Conservation (phyloP, 495 filamentous ascomycete species). For the Penicillium waksmanii region DNA sequence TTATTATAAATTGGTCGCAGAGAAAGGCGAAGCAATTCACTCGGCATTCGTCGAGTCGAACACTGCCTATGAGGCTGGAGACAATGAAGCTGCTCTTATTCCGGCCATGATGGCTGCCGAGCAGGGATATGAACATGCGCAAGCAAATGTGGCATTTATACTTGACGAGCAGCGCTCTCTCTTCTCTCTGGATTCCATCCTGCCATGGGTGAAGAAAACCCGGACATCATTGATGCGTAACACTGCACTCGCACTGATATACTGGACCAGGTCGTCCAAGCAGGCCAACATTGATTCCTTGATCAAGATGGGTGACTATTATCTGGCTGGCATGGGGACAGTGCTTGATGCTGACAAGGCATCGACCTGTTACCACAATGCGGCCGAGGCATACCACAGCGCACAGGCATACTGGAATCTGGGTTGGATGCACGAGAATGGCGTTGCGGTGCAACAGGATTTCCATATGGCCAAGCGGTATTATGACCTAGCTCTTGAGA, state of each 20-base stretch:
- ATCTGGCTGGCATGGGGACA: conserved; percentile 78
- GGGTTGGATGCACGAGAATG: conserved; percentile 99
- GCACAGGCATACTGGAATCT: conserved; percentile 97
- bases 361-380: conserved; percentile 87
- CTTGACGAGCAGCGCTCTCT: conserved; percentile 79
- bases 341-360: conserved; percentile 78
- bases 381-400: conserved; percentile 86
- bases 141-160: conserved; percentile 92
- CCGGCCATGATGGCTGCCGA: conserved; percentile 91
- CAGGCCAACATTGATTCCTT: conserved; percentile 92
- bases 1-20: conserved; percentile 95
- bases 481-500: conserved; percentile 90
- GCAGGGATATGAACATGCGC: conserved; percentile 90
- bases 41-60: conserved; percentile 89
- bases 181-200: conserved; percentile 50
- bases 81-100: conserved; percentile 82
- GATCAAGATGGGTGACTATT: conserved; percentile 99
- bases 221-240: conserved; percentile 64
- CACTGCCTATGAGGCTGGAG: conserved; percentile 78
- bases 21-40: conserved; percentile 83
- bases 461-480: conserved; percentile 96
- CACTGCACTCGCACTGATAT: conserved; percentile 79
- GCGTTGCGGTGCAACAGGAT: conserved; percentile 89
- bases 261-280: conserved; percentile 95
- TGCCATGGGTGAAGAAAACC: conserved; percentile 45